Base-by-base conservation (phyloP, 139 green algal genomes). In the Pleodorina starrii region DNA sequence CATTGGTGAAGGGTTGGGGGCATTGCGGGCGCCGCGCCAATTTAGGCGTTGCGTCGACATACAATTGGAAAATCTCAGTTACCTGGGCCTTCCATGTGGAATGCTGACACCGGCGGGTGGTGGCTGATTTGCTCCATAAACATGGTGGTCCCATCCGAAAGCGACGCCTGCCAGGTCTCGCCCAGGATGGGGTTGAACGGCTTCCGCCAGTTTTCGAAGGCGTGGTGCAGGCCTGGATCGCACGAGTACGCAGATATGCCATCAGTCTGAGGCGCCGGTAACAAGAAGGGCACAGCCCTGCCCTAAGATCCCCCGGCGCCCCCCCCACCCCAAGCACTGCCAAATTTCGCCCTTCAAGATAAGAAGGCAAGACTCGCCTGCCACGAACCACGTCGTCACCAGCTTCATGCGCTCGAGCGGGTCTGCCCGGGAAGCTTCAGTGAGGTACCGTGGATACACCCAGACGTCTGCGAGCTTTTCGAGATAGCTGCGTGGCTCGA, bases 121-220 rank as follows among this genome's bases (percentile, higher is more conserved):
- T 97, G 95, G 76, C 91, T 95, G 84, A 97, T 94, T 90, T 98
- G 96, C 91, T 98, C 96, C 89, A 98, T 93, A 86, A 83, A 96
- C 19, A 98, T 93, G 32, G 36, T 48, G 29, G 88, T 92, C 5
- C 95, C 96, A 46, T 97, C 96, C 0, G 85, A 83, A 48, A 96
- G 92, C 42, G 7, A 29, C 3, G 93, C 94, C 84, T 97, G 93
- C 94, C 94, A 98, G 0, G 96, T 98, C 92, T 98, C 96, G 0
- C 96, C 96, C n/a, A 98, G 90, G 27, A 98, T 96, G 0, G 96
- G 96, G 88, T 98, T 98, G 93, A 98, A 98, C 0, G 96, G 96
- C 90, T 98, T 98, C 59, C 91, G 90, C 94, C 94, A 98, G 35
- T 81, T 93, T 77, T 93, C 90, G 85, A 95, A 93, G 11, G 84